Evolutionary conservation across 805 yeast species (phyloP).

Genomic region (Yamadazyma laniorum): DNA sequence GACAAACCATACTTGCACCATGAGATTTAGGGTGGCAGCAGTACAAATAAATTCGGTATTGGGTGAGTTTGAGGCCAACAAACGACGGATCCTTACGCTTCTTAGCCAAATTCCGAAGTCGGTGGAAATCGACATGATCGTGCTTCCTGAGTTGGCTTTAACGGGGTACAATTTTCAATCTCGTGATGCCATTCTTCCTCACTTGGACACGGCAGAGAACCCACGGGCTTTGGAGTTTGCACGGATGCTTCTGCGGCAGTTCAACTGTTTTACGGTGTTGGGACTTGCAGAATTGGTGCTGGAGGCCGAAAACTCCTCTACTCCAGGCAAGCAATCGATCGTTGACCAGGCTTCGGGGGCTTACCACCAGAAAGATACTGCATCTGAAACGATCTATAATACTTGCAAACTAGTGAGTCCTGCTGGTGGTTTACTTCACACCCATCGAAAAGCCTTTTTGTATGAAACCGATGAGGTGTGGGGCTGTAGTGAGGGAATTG

Average conservation of each 20-base stretch:
- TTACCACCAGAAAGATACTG: too few species aligned
- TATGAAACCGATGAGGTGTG: constrained; percentile 77
- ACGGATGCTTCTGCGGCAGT: constrained; percentile 44
- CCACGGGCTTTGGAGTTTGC: constrained; percentile 62
- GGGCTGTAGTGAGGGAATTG: constrained; percentile 73
- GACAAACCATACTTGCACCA: too few species aligned
- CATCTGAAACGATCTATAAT: constrained; percentile 49
- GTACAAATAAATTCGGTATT: constrained; percentile 67
- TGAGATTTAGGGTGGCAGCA: constrained; percentile 58
- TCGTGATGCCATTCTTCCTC: constrained; percentile 52
- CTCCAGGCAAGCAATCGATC: too few species aligned
- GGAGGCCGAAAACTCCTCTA: constrained; percentile 5
- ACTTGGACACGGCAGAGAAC: constrained; percentile 44
- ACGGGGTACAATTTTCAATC: constrained; percentile 75
- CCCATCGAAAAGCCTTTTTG: constrained; percentile 74
- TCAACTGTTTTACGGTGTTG: constrained; percentile 63
- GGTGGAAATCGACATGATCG: constrained; percentile 52
- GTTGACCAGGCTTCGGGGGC: too few species aligned
- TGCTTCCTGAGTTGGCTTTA: constrained; percentile 80
- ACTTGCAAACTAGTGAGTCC: constrained; percentile 67
- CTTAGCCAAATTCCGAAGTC: constrained; percentile 20
- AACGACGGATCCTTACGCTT: constrained; percentile 43
- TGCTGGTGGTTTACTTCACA: constrained; percentile 54
- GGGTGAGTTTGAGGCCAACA: constrained; percentile 57
- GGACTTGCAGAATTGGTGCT: constrained; percentile 73